Conservation (phyloP, 345 rosid species). For the Kernera saxatilis region DNA sequence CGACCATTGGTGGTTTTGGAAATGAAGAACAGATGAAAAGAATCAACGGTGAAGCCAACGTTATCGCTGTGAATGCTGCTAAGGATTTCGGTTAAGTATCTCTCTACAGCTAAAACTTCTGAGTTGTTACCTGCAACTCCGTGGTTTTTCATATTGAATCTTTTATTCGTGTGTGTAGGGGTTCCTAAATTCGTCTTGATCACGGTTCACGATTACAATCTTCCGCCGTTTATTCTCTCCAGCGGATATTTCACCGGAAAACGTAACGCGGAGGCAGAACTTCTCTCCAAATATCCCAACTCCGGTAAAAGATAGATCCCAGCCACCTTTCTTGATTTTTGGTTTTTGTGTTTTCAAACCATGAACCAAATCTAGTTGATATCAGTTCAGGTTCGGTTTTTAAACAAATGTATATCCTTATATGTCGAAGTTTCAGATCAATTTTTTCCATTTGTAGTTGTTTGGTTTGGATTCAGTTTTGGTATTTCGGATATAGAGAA, state of each 20-base stretch:
- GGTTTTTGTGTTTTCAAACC: no score
- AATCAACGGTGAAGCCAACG: constrained; percentile 85
- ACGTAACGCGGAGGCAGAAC: constrained; percentile 82
- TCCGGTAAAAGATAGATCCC: constrained; percentile 46
- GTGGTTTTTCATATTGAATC: background rate
- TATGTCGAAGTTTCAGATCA: no score
- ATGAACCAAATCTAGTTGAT: no score
- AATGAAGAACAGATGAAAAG: constrained; percentile 89
- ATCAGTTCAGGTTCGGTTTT: no score
- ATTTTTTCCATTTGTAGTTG: no score
- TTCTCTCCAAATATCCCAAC: constrained; percentile 76
- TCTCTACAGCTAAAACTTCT: background rate
- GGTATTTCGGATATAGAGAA: no score
- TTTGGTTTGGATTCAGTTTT: no score
- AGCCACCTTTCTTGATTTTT: background rate
- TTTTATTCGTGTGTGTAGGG: constrained; percentile 38
- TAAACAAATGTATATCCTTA: no score
- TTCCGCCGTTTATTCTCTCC: constrained; percentile 75
- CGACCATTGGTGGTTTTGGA: constrained; percentile 91
- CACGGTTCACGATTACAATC: constrained; percentile 87
- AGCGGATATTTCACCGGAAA: constrained; percentile 86
- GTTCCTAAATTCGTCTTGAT: constrained; percentile 78
- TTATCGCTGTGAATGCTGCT: constrained; percentile 74
- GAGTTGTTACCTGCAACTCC: background rate
- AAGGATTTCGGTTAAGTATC: constrained; percentile 56